Evolutionary conservation across 768 basidiomycete genomes (phyloP), one percentile per base, ranked within the genome.

Genomic region (Tricholoma sp.): DNA sequence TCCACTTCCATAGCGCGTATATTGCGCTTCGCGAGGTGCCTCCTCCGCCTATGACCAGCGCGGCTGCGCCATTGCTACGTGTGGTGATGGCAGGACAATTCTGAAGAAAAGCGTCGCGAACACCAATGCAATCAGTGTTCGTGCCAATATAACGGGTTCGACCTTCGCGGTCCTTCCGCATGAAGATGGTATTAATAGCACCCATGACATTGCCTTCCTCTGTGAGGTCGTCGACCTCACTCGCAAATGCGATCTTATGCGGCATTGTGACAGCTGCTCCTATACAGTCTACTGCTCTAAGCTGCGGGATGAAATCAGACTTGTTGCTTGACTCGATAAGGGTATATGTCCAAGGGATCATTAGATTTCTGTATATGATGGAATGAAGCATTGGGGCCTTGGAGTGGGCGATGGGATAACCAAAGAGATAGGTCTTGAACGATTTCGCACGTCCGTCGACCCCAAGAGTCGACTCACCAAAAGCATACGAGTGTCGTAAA

Each of bases 401-500:
- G 45, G 71, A 72, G 53, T 72, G 72, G 41, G 71, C 68, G 49
- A 74, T 63, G 8, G 73, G 73, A 55, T 66, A 72, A 1, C 71
- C 73, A 57, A 70, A 73, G 18, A 74, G 65, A 50, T 66, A 63
- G 58, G 65, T 64, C 29, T 54, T 66, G 13, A 47, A 28, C 15
- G 45, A 29, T 47, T 45, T 4, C 28, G 6, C 11, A 9, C 11
- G 8, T 28, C 18, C 44, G 7, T 28, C 24, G 10, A 10, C 17
- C 2, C 18, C 12, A 28, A 45, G 44, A 28, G 10, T 28, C n/a
- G 24, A 45, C 1, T 28, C 24, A 12, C 44, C 44, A 15, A 20
- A 44, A 7, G 42, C 42, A 20, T 44, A 44, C 11, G 42, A 44
- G 8, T 44, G 42, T 44, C 9, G 44, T 28, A 45, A 28, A 12